Conservation (phyloP, 2,329 filamentous ascomycete species). For the Triangularia verruculosa region DNA sequence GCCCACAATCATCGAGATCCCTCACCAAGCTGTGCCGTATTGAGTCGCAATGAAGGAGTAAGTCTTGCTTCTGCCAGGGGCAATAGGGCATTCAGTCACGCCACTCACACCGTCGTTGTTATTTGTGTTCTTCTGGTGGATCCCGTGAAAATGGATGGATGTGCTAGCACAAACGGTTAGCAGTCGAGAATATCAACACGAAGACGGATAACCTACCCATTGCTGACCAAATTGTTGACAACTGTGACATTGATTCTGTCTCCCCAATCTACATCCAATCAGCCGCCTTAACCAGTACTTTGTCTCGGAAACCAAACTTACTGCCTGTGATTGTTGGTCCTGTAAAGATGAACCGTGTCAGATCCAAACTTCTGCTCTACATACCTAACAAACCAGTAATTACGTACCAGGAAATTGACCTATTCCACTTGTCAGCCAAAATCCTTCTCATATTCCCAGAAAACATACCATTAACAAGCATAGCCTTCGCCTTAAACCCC, state of each 20-base stretch:
- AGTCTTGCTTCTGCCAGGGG: constrained; percentile 30
- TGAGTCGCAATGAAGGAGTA: constrained; percentile 35
- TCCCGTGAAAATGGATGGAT: constrained; percentile 44
- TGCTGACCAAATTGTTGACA: constrained; percentile 53
- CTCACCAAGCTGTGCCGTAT: constrained; percentile 35
- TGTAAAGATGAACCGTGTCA: constrained; percentile 27
- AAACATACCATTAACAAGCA: constrained; percentile 27
- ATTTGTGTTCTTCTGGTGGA: constrained; percentile 40
- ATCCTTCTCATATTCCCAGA: not conserved
- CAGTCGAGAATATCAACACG: not conserved
- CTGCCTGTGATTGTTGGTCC: constrained; percentile 49
- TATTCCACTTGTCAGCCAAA: not conserved
- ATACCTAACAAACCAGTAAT: not conserved
- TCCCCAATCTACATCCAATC: constrained; percentile 39
- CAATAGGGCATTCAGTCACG: constrained; percentile 41
- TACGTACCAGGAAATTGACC: constrained; percentile 25
- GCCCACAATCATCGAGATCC: not conserved
- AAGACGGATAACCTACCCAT: constrained; percentile 24
- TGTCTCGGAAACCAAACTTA: constrained; percentile 10
- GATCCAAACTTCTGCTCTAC: not conserved
- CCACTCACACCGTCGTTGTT: constrained; percentile 41
- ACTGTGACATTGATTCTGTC: constrained; percentile 53
- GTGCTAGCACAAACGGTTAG: constrained; percentile 25
- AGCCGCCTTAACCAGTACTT: not conserved
- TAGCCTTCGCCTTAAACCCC: constrained; percentile 23